Conservation (phyloP, 805 yeast species). For the Kuraishia floccosa region DNA sequence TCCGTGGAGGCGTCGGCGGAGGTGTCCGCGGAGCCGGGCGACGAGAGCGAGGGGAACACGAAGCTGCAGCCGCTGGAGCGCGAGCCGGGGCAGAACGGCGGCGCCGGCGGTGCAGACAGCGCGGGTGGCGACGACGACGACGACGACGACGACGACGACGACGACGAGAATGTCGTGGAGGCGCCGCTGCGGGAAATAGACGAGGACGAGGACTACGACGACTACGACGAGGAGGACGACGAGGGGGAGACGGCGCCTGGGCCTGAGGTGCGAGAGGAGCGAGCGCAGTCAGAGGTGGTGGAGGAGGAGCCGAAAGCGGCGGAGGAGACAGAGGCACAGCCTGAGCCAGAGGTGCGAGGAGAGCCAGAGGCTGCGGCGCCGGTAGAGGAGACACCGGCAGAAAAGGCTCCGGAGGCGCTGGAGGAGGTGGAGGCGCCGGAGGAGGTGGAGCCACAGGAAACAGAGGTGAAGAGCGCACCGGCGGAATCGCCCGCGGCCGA, state of each 20-base stretch:
- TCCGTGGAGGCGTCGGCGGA: not conserved
- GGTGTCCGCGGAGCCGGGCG: not conserved
- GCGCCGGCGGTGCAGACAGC: no score
- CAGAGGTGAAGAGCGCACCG: not conserved
- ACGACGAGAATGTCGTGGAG: slow-evolving; percentile 6
- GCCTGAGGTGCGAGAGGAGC: not conserved
- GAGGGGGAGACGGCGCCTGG: not conserved
- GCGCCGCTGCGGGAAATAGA: slow-evolving; percentile 21
- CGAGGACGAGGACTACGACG: slow-evolving; percentile 26
- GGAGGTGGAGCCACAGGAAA: not conserved
- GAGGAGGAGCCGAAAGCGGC: slow-evolving; percentile 1
- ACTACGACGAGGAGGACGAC: slow-evolving; percentile 9
- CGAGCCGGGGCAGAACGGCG: no score
- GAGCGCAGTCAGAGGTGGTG: not conserved
- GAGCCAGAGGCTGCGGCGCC: not conserved
- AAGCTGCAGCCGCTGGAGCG: no score
- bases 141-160: slow-evolving; percentile 6
- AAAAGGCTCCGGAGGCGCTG: not conserved
- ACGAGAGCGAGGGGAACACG: slow-evolving; percentile 1
- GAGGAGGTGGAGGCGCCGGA: not conserved
- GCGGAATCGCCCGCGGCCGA: not conserved
- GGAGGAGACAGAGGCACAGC: not conserved
- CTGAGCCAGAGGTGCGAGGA: not conserved
- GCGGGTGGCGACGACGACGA: slow-evolving; percentile 4
- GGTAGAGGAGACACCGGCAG: not conserved